Evolutionary conservation across 2,329 filamentous ascomycete genomes (phyloP), one percentile per base, ranked within the genome.

Genomic region (Apiospora malaysiana): DNA sequence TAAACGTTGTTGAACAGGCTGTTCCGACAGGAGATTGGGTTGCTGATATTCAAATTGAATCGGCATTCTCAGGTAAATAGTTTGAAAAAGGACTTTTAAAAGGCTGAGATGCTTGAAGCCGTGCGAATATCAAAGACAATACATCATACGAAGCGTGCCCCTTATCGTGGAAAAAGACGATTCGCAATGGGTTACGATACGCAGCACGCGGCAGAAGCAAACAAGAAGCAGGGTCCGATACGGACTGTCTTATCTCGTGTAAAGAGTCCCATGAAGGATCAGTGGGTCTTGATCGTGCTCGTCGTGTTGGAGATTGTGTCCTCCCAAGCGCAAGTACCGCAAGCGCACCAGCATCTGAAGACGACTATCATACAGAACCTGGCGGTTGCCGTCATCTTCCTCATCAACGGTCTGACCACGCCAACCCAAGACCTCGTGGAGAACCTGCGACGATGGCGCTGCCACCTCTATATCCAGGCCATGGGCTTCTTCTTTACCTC

Each of bases 401-500:
- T 68, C 47, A 56, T 68, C 46, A 68, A 68, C 46, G 67, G 67
- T 21, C 10, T 42, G 5, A 37, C 67, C 37, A 56, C 14, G 4
- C 32, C 10, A 4, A 56, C 32, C 45, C 18, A 27, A 10, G 46
- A 47, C 10, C 67, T 68, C 46, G 27, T 37, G 18, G 27, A 47
- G 18, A 68, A 37, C n/a, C 9, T 68, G 14, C 21, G 47, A 9
- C 18, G n/a, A 37, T 68, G 32, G 67, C 46, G 46, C 10, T 68
- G 45, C 46, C 67, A 56, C 47, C 4, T 68, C 21, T 56, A 43
- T n/a, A 27, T 40, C 67, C 46, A 68, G 47, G n/a, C 14, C 21
- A 43, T 56, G 46, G 21, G 45, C 5, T 68, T 56, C 32, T 23
- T 16, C 47, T n/a, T 68, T n/a, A 68, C 67, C 10, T 68, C 67